Evolutionary conservation across 2,329 filamentous ascomycete genomes (phyloP), one percentile per base, ranked within the genome.

Genomic region (Fusarium sp.): DNA sequence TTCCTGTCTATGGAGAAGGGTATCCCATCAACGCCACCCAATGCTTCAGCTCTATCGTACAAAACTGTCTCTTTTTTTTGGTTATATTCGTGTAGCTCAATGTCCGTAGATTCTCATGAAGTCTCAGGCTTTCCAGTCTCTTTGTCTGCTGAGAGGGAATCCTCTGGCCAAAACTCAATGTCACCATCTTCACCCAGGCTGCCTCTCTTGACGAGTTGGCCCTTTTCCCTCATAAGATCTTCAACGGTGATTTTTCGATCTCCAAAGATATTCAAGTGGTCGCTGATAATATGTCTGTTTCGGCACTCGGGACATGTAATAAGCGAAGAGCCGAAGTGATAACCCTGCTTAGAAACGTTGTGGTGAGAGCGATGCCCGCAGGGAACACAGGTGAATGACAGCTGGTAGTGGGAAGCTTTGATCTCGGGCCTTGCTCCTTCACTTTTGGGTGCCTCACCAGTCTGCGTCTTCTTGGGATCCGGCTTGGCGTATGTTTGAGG

Each of bases 331-430:
- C 96, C 96, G 67, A 90, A 85, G 79, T 98, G 94, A 77, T 99
- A 99, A 32, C 93, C 96, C 76, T 98, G 96, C 79, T 98, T 97
- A 30, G 93, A 93, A 73, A 99, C 84, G 50, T 87, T 87, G 81
- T 99, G 96, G 14, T 89, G 86, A n/a, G 93, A 96, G 59, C 94
- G 90, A 35, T 87, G 82, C 45, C 85, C 83, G 81, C 96, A 99
- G 32, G 92, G 93, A 61, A 92, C 90, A 85, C 96, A 99, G 71
- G 96, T 99, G 78, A 99, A 97, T 49, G 90, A 92, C 68, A 99
- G 85, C 71, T 93, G 86, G 81, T 98, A 99, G 58, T 92, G 88
- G 2, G 93, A 93, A 71, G 88, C 76, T 25, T 77, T 78, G 35
- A 67, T 53, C 23, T 77, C 71, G 15, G 74, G 77, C 6, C 77